Base-by-base conservation (phyloP, 495 filamentous ascomycete genomes). In the Mycothermus thermophilus region DNA sequence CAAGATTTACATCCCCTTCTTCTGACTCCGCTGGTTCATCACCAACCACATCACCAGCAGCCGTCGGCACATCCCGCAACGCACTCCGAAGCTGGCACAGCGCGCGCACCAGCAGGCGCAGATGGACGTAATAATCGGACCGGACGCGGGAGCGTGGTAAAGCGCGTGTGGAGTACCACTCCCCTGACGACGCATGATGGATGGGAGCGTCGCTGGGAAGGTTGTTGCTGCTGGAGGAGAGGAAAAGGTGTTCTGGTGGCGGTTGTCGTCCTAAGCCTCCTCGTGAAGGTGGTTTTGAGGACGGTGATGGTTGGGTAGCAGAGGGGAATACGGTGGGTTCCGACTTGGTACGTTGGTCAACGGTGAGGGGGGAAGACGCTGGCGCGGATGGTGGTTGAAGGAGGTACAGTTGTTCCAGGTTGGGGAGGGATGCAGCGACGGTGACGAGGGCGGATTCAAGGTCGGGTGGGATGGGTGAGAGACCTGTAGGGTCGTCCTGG, bases 161-260 rank as follows among this genome's bases (percentile, higher is more conserved):
- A 2, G 32, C 28, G 21, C 33, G 33, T 3, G 33, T 41, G 27
- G 32, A 27, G 23, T 35, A 41, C 39, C 39, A 36, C 27, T 41
- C 39, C 7, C 2, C 2, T 8, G n/a, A n/a, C n/a, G n/a, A n/a
- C n/a, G n/a, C n/a, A 4, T 16, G 26, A 23, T 34, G 32, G 5
- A 10, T 21, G 27, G 2, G 27, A 3, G 5, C 12, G 27, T 28
- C 4, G 10, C 13, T 4, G 25, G 11, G 4, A n/a, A 11, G 5
- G 25, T 24, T 24, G 22, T 24, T 11, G 22, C 11, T 24, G 22
- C n/a, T n/a, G n/a, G n/a, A n/a, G n/a, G n/a, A n/a, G n/a, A n/a
- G n/a, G n/a, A n/a, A n/a, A n/a, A n/a, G n/a, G n/a, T 24, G 22
- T 24, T 24, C 16, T 11, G 25, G 25, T 27, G 25, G 25, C 5